Evolutionary conservation across 1,284 basidiomycete species (phyloP).

Genomic region (Cystobasidium pallidum): DNA sequence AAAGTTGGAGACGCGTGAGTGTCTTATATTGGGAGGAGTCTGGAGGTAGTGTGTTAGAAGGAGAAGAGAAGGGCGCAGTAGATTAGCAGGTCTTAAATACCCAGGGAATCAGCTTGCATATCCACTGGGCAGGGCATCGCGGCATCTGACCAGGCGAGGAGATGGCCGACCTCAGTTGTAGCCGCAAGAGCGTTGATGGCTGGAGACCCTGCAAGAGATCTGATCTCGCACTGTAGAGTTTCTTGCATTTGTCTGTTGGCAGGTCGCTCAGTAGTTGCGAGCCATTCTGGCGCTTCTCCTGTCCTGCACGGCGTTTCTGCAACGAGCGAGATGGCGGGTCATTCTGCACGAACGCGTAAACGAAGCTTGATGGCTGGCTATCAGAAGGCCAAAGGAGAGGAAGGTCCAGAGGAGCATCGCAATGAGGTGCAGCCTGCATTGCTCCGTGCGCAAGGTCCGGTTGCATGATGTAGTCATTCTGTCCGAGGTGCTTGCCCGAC

Average conservation of each 20-base stretch:
- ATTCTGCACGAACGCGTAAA: slow-evolving; percentile 2
- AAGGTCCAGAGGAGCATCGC: no score
- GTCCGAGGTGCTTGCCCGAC: no score
- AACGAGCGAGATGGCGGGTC: slow-evolving; percentile 13
- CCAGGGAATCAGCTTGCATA: not conserved
- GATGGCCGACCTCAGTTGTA: not conserved
- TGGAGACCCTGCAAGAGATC: not conserved
- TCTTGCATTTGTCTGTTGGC: not conserved
- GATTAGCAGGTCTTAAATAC: not conserved
- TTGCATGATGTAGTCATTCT: no score
- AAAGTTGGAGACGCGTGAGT: not conserved
- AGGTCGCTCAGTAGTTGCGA: not conserved
- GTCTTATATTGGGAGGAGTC: not conserved
- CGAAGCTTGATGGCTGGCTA: not conserved
- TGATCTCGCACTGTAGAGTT: not conserved
- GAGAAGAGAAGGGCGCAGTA: not conserved
- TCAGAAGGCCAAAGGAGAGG: not conserved
- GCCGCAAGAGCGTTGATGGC: not conserved
- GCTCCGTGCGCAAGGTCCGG: no score
- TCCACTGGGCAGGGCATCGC: not conserved
- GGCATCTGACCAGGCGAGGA: not conserved
- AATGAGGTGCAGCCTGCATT: no score
- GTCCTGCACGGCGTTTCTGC: not conserved
- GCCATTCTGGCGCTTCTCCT: not conserved
- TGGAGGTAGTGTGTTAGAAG: not conserved